Base-by-base conservation (phyloP, 2,329 filamentous ascomycete species). In the Penicillium sp. region DNA sequence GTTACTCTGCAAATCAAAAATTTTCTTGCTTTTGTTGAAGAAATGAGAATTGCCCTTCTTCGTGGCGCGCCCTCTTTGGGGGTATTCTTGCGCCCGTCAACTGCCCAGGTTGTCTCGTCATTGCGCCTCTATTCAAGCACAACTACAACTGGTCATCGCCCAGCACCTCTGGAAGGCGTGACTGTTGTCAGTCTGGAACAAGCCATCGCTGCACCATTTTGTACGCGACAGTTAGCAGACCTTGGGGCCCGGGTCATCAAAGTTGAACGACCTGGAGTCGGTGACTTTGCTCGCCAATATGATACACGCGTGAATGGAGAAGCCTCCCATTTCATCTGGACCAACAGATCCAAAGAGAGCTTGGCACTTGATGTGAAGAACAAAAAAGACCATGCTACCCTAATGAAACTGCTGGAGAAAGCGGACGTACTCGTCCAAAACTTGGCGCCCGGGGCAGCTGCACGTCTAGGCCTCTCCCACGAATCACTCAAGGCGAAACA, bases 271-370 rank as follows among this genome's bases (percentile, higher is more conserved):
- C 81, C 80, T 0, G 74, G 68, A 0, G 75, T 75, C 0, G 81
- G 81, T 1, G 81, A 83, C 60, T 83, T 83, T 61, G 81, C 81
- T 0, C 76, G 80, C 1, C 67, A 75, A 11, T 82, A 83, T 56
- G 81, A 83, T 61, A 75, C 67, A 0, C 75, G 80, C 8, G 79
- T 82, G 2, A 72, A 76, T 7, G 81, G 81, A 0, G 67, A 81
- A 13, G 71, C 79, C 0, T 83, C 81, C 0, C 81, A 83, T 60
- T 83, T 83, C 52, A 74, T 83, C n/a, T 83, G 81, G 81, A 72
- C 77, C 0, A 83, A 83, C 55, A 75, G 81, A 19, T 81, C 80
- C 6, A 83, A 83, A 49, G 79, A 83, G 62, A 81, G 78, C 44
- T 65, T 83, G 8, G 79, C 79, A 0, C 71, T 83, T 0, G 76